Conservation (phyloP, 1,284 basidiomycete species). For the Mycena citricolor region DNA sequence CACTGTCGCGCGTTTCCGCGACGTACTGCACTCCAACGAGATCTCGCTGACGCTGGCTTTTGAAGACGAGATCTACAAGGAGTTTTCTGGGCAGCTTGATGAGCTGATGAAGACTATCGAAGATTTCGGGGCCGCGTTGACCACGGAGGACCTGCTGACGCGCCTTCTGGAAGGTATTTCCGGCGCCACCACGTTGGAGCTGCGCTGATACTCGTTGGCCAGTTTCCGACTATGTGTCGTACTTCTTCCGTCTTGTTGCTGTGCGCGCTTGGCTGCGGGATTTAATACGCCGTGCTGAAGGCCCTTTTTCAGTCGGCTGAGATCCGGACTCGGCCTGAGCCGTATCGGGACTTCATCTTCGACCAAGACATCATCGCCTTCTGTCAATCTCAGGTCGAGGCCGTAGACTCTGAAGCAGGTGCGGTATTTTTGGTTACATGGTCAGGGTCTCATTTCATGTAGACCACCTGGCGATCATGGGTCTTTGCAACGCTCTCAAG, state of each 20-base stretch:
- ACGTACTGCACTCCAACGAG: conserved; percentile 52
- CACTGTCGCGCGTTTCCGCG: conserved; percentile 53
- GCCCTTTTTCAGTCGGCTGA: conserved; percentile 55
- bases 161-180: conserved; percentile 29
- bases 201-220: conserved; percentile 6
- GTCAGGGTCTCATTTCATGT: conserved; percentile 7
- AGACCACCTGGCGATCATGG: conserved; percentile 86
- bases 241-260: conserved; percentile 75
- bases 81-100: conserved; percentile 54
- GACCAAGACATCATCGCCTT: conserved; percentile 75
- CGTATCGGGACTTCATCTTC: conserved; percentile 73
- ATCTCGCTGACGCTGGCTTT: conserved; percentile 63
- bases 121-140: conserved; percentile 12
- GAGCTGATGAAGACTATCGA: conserved; percentile 35
- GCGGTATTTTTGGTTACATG: conserved; percentile 17
- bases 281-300: no score
- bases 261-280: conserved; percentile 34
- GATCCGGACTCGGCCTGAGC: conserved; percentile 65
- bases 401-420: conserved; percentile 82
- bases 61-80: conserved; percentile 48
- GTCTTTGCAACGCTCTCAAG: conserved; percentile 68
- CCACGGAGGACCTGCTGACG: conserved; percentile 17
- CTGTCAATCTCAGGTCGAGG: conserved; percentile 77
- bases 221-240: conserved; percentile 74
- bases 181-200: conserved; percentile 1